phyloP scores from a whole-genome alignment of 2,329 filamentous ascomycete genomes.

The Botrytis elliptica region DNA sequence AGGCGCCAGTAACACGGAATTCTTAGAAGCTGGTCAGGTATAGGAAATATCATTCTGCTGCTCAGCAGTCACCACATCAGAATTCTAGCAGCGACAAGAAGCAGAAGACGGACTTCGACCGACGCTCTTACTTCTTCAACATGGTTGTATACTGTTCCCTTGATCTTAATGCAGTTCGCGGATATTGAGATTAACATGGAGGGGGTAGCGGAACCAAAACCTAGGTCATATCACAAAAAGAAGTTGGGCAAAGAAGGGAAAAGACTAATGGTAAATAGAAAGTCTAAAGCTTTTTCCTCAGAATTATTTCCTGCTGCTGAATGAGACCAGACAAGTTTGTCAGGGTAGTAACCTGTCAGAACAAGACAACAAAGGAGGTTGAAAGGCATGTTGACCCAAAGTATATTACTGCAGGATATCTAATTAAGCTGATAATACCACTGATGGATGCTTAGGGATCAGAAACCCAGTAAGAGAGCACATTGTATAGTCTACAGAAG shows the following conservation, averaged over 20 bases:
- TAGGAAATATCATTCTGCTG: background rate
- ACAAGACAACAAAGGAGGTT: background rate
- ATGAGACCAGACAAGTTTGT: background rate
- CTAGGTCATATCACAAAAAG: background rate
- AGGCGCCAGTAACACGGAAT: background rate
- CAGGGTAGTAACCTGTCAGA: background rate
- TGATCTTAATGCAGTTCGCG: too few relatives aligned
- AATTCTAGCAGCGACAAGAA: background rate
- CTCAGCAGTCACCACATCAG: background rate
- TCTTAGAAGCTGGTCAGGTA: background rate
- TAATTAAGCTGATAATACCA: background rate
- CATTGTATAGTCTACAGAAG: background rate
- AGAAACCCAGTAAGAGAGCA: too few relatives aligned
- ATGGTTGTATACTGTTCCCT: accelerated
- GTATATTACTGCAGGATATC: background rate
- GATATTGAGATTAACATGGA: background rate
- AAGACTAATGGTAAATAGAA: background rate
- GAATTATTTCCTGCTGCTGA: too few relatives aligned
- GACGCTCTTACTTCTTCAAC: background rate
- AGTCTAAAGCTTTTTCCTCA: background rate
- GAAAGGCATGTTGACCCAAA: background rate
- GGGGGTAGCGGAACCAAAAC: too few relatives aligned
- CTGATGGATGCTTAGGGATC: background rate
- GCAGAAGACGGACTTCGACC: background rate
- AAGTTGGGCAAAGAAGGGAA: background rate